phyloP scores from a whole-genome alignment of 2,329 filamentous ascomycete genomes.

The Ophiostoma novo-ulmi region DNA sequence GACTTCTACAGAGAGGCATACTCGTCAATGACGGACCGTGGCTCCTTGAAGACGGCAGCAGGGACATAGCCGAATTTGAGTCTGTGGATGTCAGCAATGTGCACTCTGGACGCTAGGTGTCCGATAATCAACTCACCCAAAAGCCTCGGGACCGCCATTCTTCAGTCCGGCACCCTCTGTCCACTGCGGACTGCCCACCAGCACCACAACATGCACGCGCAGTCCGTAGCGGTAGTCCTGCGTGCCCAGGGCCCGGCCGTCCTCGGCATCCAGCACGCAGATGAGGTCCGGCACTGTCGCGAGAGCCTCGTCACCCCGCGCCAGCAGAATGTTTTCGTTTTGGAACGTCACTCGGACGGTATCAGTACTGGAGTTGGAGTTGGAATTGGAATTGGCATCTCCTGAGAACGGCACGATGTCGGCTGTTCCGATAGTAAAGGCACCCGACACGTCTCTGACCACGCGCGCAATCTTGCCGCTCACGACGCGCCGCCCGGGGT shows the following conservation, averaged over 20 bases:
- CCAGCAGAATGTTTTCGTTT: neutral
- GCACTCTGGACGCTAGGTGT: too few species aligned
- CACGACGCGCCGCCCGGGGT: neutral
- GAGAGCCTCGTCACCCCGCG: neutral
- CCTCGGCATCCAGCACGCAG: neutral
- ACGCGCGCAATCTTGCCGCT: slow-evolving; percentile 6
- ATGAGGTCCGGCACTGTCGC: neutral
- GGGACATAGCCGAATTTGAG: neutral
- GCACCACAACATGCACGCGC: neutral
- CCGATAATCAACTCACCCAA: neutral
- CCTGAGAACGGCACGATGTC: neutral
- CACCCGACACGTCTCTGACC: neutral
- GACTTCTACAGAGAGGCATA: neutral
- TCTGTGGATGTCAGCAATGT: neutral
- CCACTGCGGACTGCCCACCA: neutral
- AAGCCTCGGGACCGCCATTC: neutral
- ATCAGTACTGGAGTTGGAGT: neutral
- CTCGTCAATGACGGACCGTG: neutral
- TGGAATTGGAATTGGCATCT: neutral
- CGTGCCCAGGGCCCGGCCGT: neutral
- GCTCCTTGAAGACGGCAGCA: neutral
- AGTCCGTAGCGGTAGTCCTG: neutral
- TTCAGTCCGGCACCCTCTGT: neutral
- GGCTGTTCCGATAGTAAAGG: neutral
- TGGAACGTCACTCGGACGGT: neutral